A percentile compares a stretch with the other conserved stretches of the same genome.
phyloP scores from a whole-genome alignment of 2,329 filamentous ascomycete genomes.

The Fusarium torreyae region DNA sequence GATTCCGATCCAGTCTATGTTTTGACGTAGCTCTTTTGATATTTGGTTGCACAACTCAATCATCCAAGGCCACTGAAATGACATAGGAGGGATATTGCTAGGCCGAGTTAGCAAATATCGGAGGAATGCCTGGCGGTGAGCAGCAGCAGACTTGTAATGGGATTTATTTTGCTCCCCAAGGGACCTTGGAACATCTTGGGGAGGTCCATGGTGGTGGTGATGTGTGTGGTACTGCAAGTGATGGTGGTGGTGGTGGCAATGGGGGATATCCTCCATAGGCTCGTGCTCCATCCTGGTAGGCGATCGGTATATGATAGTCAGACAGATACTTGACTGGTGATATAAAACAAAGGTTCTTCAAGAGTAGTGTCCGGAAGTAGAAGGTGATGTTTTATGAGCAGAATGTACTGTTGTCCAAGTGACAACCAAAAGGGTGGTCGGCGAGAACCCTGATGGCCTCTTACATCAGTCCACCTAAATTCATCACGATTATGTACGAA shows the following conservation, averaged over 20 bases:
- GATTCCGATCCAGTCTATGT: conserved; percentile 50
- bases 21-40: conserved; percentile 44
- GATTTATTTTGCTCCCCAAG: conserved; percentile 48
- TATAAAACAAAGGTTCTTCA: not conserved
- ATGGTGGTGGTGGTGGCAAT: conserved; percentile 43
- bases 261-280: conserved; percentile 23
- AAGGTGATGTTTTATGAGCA: not conserved
- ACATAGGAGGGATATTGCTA: conserved; percentile 37
- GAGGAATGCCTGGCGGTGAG: accelerated
- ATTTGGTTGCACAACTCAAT: conserved; percentile 46
- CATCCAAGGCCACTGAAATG: conserved; percentile 48
- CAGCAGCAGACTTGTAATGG: conserved; percentile 47
- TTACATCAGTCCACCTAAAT: conserved; percentile 9
- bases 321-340: not conserved
- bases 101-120: not conserved
- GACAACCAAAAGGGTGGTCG: conserved; percentile 21
- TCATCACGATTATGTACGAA: conserved; percentile 14
- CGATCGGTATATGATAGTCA: not conserved
- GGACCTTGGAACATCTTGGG: conserved; percentile 25
- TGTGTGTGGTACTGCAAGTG: conserved; percentile 44
- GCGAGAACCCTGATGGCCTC: conserved; percentile 12
- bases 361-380: not conserved
- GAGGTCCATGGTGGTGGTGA: conserved; percentile 41
- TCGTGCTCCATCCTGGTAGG: conserved; percentile 19
- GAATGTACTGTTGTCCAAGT: not conserved